A percentile compares a stretch with the other conserved stretches of the same genome.
phyloP scores from a whole-genome alignment of 2,329 filamentous ascomycete species.

The Fonsecaea multimorphosa region DNA sequence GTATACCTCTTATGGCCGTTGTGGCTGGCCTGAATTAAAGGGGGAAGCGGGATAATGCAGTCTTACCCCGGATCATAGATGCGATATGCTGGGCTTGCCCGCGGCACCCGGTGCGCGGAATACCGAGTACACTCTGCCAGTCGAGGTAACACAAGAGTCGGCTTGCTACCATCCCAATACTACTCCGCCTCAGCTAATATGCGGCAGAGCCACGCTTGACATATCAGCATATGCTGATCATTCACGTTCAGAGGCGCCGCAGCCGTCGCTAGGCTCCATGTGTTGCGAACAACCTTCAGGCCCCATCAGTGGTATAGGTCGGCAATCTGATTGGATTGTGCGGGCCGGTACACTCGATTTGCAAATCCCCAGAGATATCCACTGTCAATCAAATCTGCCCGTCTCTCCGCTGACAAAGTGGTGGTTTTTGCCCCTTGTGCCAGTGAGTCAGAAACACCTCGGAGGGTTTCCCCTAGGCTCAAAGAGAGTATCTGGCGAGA shows the following conservation, averaged over 20 bases:
- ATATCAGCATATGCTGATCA: background rate
- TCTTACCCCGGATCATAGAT: conserved; percentile 3
- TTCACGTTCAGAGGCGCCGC: background rate
- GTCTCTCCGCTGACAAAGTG: conserved; percentile 16
- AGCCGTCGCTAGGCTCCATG: background rate
- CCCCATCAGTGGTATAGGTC: background rate
- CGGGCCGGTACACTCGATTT: conserved; percentile 2
- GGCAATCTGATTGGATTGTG: background rate
- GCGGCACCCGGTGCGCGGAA: too few relatives aligned
- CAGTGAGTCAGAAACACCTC: background rate
- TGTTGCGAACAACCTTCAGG: too few relatives aligned
- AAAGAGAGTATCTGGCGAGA: conserved; percentile 3
- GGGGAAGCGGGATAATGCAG: background rate
- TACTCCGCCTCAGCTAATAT: background rate
- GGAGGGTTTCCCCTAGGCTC: too few relatives aligned
- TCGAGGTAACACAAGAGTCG: background rate
- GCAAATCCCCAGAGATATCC: conserved; percentile 5
- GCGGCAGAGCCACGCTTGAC: background rate
- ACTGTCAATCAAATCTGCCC: background rate
- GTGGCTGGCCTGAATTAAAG: background rate
- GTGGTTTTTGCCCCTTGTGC: background rate
- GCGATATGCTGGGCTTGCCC: background rate
- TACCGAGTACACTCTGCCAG: background rate
- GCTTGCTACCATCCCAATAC: conserved; percentile 1
- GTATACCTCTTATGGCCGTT: background rate